A percentile compares a stretch with the other conserved stretches of the same genome.
These are phyloP conservation scores for Ophiocordyceps camponoti-saundersi DNA, from an alignment of 2,329 filamentous ascomycete species.

Conservation along the genomic window DNA sequence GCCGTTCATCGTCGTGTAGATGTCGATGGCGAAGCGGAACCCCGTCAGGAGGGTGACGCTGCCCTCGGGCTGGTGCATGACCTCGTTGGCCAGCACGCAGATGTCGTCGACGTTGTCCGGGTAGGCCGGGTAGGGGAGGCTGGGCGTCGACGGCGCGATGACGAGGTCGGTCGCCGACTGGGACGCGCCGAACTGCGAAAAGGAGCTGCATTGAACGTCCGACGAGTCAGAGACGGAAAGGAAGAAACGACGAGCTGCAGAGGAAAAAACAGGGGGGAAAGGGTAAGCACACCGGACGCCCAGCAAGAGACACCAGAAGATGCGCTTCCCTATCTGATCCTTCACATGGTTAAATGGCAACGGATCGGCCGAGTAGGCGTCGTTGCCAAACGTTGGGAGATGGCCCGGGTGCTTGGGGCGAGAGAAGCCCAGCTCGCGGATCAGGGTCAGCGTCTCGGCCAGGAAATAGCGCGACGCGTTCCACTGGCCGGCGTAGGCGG, in stretches of 20 bases:
- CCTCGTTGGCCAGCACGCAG: constrained; percentile 54
- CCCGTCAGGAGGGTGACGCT: constrained; percentile 56
- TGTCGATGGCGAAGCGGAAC: constrained; percentile 63
- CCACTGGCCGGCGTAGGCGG: constrained; percentile 51
- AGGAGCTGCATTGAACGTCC: constrained; percentile 32
- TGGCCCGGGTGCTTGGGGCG: constrained; percentile 30
- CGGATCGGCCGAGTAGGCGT: constrained; percentile 19
- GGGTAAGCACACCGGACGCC: constrained; percentile 38
- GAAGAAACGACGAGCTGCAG: too few relatives aligned
- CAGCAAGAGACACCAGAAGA: constrained; percentile 74
- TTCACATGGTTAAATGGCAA: constrained; percentile 50
- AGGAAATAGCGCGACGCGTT: constrained; percentile 53
- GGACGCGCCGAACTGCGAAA: constrained; percentile 59
- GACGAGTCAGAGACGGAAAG: background rate
- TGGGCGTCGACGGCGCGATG: constrained; percentile 59
- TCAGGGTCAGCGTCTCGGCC: constrained; percentile 52
- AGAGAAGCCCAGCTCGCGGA: constrained; percentile 49
- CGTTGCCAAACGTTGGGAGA: constrained; percentile 21
- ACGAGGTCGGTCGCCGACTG: constrained; percentile 55
- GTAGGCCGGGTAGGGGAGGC: constrained; percentile 60
- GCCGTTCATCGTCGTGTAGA: constrained; percentile 67
- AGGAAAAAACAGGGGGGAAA: background rate
- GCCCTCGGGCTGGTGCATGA: constrained; percentile 52
- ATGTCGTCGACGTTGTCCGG: constrained; percentile 74
- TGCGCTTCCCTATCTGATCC: constrained; percentile 56